Percentiles rank a stretch among this genome's conserved stretches.
Conservation (phyloP, 192 early-diverging fungal genomes). For the Linnemannia zychae region DNA sequence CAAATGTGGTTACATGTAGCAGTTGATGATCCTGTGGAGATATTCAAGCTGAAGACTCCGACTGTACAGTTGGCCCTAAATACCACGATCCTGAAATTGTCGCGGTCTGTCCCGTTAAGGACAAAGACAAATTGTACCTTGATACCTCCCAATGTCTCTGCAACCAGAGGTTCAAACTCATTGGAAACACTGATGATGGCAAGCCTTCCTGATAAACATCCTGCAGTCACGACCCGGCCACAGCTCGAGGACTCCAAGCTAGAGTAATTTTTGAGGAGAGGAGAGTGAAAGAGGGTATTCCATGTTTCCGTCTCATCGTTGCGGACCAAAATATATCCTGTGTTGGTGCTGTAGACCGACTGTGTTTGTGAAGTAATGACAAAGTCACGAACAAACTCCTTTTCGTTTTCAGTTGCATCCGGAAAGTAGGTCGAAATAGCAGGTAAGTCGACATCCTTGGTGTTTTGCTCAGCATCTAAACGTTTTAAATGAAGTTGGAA, state of each 20-base stretch:
- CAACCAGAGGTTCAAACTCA: conserved; percentile 56
- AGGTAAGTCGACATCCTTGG: conserved; percentile 48
- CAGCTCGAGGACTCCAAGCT: conserved; percentile 66
- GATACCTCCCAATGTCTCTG: conserved; percentile 40
- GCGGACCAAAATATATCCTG: conserved; percentile 58
- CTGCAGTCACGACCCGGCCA: conserved; percentile 66
- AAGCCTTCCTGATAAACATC: conserved; percentile 68
- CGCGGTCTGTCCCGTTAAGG: background rate
- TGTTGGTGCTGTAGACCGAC: conserved; percentile 31
- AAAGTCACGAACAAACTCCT: conserved; percentile 52
- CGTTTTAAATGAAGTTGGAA: background rate
- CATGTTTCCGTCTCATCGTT: conserved; percentile 44
- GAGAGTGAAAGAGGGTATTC: conserved; percentile 53
- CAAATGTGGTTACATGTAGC: conserved; percentile 29
- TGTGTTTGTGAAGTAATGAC: conserved; percentile 29
- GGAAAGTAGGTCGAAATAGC: conserved; percentile 32
- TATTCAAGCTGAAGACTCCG: conserved; percentile 32
- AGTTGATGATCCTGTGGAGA: background rate
- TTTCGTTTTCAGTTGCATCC: conserved; percentile 19
- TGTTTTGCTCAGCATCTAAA: conserved; percentile 42
- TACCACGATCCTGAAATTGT: conserved; percentile 35
- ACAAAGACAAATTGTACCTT: conserved; percentile 55
- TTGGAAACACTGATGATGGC: conserved; percentile 60
- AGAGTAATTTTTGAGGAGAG: conserved; percentile 64
- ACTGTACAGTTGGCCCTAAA: conserved; percentile 55